Conservation (phyloP, 163 green algal species). For the Coccomyxa subellipsoidea region DNA sequence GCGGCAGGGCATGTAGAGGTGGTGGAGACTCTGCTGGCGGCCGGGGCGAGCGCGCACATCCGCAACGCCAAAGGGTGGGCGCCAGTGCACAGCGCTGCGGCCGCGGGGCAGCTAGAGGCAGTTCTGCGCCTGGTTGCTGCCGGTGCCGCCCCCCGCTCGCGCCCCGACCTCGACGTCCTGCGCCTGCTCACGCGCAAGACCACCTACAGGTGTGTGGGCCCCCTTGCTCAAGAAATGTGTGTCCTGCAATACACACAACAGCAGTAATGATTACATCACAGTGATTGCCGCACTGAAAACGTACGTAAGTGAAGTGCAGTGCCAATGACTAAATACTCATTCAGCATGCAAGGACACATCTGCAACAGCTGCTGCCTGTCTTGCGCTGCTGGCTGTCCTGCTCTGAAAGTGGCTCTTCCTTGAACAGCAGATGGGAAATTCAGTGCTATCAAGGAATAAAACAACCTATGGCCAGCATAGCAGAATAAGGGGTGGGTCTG, state of each 20-base stretch:
- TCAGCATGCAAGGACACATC: no score
- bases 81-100: conserved; percentile 59
- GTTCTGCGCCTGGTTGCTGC: conserved; percentile 61
- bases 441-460: no score
- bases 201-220: conserved; percentile 5
- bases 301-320: no score
- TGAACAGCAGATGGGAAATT: no score
- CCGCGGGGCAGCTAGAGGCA: conserved; percentile 55
- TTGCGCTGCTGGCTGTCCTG: no score
- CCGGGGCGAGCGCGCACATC: conserved; percentile 51
- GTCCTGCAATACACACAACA: not conserved
- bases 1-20: conserved; percentile 44
- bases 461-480: not conserved
- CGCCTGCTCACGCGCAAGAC: conserved; percentile 60
- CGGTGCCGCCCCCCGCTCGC: conserved; percentile 45
- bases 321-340: no score
- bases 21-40: conserved; percentile 38
- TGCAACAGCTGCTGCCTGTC: no score
- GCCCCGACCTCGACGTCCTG: conserved; percentile 60
- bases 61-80: conserved; percentile 63
- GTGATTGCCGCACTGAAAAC: no score
- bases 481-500: not conserved
- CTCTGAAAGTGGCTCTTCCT: no score
- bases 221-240: not conserved
- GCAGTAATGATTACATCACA: not conserved